These are phyloP conservation scores for Backusella australiensis DNA, from an alignment of 192 early-diverging fungal species.

Conservation along the genomic window DNA sequence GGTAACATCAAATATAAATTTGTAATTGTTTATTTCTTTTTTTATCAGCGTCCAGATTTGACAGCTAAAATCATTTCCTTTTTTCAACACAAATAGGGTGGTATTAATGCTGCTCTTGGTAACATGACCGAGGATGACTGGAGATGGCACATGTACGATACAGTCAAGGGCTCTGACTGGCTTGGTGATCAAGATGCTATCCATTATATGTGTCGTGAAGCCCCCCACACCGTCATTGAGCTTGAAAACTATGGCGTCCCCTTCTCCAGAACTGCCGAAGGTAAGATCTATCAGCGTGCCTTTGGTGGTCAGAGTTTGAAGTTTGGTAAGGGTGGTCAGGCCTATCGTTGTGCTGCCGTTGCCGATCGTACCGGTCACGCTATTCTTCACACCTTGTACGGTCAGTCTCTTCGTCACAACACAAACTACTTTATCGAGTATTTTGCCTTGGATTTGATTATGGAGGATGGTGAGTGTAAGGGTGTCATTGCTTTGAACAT, in stretches of 20 bases:
- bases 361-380: slow-evolving; percentile 99
- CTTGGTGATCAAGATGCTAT: slow-evolving; percentile 99
- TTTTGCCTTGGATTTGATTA: slow-evolving; percentile 98
- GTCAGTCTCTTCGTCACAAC: slow-evolving; percentile 93
- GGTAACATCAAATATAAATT: slow-evolving; percentile 32
- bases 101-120: slow-evolving; percentile 98
- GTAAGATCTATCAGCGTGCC: slow-evolving; percentile 98
- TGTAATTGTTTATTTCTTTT: neutral
- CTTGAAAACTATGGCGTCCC: slow-evolving; percentile 98
- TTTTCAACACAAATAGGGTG: slow-evolving; percentile 56
- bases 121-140: slow-evolving; percentile 99
- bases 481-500: slow-evolving; percentile 96
- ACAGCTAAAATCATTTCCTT: neutral
- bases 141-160: slow-evolving; percentile 99
- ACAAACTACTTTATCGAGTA: slow-evolving; percentile 99
- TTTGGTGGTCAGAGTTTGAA: slow-evolving; percentile 97
- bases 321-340: slow-evolving; percentile 97
- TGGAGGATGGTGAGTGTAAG: slow-evolving; percentile 97
- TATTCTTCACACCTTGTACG: slow-evolving; percentile 96
- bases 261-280: slow-evolving; percentile 96
- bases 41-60: neutral
- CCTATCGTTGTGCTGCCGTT: slow-evolving; percentile 95
- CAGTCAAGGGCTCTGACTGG: slow-evolving; percentile 99
- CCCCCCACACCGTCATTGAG: slow-evolving; percentile 92
- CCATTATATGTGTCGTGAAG: slow-evolving; percentile 99